Evolutionary conservation across 2,329 filamentous ascomycete species (phyloP).

Genomic region (Colletotrichum orbiculare): DNA sequence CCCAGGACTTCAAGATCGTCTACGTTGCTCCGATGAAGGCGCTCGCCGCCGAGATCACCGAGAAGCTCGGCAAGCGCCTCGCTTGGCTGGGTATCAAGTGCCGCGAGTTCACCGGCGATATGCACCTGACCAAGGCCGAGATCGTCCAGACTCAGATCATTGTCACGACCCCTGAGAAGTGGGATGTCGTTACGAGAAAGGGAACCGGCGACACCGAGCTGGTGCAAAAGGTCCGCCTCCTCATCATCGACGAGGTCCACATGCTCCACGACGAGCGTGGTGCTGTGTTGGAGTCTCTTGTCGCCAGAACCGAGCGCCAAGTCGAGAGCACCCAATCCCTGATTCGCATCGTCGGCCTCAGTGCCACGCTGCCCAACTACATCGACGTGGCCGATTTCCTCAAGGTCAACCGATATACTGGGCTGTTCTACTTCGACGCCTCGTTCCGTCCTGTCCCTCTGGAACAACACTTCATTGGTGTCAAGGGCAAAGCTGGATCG

Average conservation of each 20-base stretch:
- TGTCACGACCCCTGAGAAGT: slow-evolving; percentile 98
- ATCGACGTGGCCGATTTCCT: slow-evolving; percentile 97
- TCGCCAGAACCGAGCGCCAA: slow-evolving; percentile 93
- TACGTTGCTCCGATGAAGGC: slow-evolving; percentile 99
- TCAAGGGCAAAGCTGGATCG: slow-evolving; percentile 88
- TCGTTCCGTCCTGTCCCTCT: slow-evolving; percentile 96
- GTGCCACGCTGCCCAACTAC: slow-evolving; percentile 95
- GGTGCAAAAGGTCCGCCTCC: slow-evolving; percentile 93
- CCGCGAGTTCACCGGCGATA: slow-evolving; percentile 95
- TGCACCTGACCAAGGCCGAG: slow-evolving; percentile 97
- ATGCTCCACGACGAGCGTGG: slow-evolving; percentile 99
- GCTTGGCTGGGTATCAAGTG: slow-evolving; percentile 94
- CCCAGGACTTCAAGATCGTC: slow-evolving; percentile 96
- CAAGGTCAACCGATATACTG: slow-evolving; percentile 92
- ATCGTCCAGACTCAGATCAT: slow-evolving; percentile 98
- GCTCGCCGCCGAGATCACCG: slow-evolving; percentile 93
- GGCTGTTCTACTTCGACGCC: slow-evolving; percentile 95
- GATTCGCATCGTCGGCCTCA: slow-evolving; percentile 95
- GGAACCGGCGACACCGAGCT: slow-evolving; percentile 97
- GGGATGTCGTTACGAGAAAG: slow-evolving; percentile 98
- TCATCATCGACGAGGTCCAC: slow-evolving; percentile 99
- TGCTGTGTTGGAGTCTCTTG: slow-evolving; percentile 93
- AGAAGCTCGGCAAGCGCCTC: slow-evolving; percentile 90
- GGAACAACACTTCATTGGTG: slow-evolving; percentile 96
- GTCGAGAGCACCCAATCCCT: slow-evolving; percentile 98